A percentile compares a stretch with the other conserved stretches of the same genome.
These are phyloP conservation scores for Torrubiella hemipterigena DNA, from an alignment of 2,329 filamentous ascomycete genomes.

Conservation along the genomic window DNA sequence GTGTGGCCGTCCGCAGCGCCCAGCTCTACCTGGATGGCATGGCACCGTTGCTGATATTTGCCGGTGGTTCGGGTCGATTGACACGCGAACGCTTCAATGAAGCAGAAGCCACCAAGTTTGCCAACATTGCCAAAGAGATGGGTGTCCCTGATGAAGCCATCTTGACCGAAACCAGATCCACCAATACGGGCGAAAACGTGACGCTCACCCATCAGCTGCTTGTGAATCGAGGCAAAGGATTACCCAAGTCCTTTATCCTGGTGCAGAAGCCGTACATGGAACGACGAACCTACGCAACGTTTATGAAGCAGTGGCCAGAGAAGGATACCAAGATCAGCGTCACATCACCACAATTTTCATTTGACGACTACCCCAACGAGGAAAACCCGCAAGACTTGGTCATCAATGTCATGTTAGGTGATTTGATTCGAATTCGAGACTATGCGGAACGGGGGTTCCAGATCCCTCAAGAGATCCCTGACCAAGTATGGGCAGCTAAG, in stretches of 20 bases:
- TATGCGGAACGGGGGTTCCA: slow-evolving; percentile 31
- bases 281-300: slow-evolving; percentile 31
- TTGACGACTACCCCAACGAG: slow-evolving; percentile 26
- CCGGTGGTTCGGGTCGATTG: slow-evolving; percentile 27
- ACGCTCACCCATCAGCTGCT: slow-evolving; percentile 28
- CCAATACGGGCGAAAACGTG: slow-evolving; percentile 35
- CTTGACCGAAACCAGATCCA: slow-evolving; percentile 25
- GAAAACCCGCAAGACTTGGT: slow-evolving; percentile 29
- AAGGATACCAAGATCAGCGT: slow-evolving; percentile 20
- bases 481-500: slow-evolving; percentile 27
- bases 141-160: slow-evolving; percentile 26
- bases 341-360: slow-evolving; percentile 25
- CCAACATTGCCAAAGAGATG: slow-evolving; percentile 23
- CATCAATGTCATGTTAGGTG: slow-evolving; percentile 31
- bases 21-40: slow-evolving; percentile 27
- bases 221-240: slow-evolving; percentile 11
- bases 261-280: slow-evolving; percentile 40
- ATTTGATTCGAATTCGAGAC: slow-evolving; percentile 28
- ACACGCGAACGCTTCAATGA: slow-evolving; percentile 24
- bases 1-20: slow-evolving; percentile 28
- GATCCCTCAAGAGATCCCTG: slow-evolving; percentile 28
- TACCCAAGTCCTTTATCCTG: slow-evolving; percentile 22
- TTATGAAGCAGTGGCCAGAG: slow-evolving; percentile 32
- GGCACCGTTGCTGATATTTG: slow-evolving; percentile 29
- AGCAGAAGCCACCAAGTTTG: slow-evolving; percentile 31